Base-by-base conservation (phyloP, 1,284 basidiomycete genomes). In the Quambalaria eucalypti region DNA sequence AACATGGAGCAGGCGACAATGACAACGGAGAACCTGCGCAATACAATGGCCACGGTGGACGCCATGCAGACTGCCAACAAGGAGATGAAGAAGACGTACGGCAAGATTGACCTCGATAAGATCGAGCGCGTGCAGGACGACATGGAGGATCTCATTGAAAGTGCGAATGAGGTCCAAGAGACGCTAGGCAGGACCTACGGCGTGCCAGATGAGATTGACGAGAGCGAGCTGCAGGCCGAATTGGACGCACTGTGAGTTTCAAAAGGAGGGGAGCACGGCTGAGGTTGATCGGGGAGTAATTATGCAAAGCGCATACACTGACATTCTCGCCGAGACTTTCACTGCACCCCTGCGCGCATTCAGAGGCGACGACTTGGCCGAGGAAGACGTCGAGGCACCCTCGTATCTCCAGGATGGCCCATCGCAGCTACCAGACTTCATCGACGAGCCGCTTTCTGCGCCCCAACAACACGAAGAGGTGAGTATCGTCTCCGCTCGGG, bases 21-120 rank as follows among this genome's bases (percentile, higher is more conserved):
- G 77, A 87, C 90, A 16, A 97, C 93, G 3, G 95, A 98, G 78
- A 98, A 98, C 77, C 78, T 98, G 66, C 84, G 90, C 61, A 98
- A 97, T 75, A 98, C 95, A n/a, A 98, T 99, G 95, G 93, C 91
- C n/a, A 98, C 95, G 0, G 86, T 98, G 23, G 90, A 96, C 70
- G 95, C 91, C 4, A 97, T 99, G 92, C 85, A 90, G 74, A 77
- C 83, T n/a, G 92, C 95, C 19, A 97, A 97, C 80, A 96, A 95
- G 79, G 91, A 97, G 78, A 84, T 99, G 80, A 84, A 84, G 78
- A 90, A 87, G 76, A 93, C 97, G 78, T 99, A 98, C 75, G 92
- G 93, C 50, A 96, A 93, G 78, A 86, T 98, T 62, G 87, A 98
- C 76, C 84, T 99, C 62, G 90, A 95, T 81, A 95, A 97, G 83